These are phyloP conservation scores for Austroboletus rostrupii DNA, from an alignment of 1,284 basidiomycete genomes.

Conservation along the genomic window DNA sequence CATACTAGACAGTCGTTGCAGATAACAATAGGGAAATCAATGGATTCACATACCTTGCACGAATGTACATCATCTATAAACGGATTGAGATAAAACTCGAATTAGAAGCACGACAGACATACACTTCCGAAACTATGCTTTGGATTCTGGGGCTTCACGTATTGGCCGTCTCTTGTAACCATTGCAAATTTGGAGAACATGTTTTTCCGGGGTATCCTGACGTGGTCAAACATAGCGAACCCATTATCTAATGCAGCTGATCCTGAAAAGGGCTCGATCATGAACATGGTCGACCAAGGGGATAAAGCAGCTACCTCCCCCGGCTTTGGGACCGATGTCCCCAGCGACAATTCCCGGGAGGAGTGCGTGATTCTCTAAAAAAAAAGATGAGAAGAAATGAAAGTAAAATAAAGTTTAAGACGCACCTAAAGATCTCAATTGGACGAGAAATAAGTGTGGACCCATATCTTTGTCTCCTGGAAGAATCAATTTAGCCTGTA, in stretches of 20 bases:
- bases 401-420: not conserved
- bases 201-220: slow-evolving; percentile 68
- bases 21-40: not conserved
- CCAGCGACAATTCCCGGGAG: slow-evolving; percentile 69
- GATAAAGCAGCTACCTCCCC: slow-evolving; percentile 36
- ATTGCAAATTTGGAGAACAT: slow-evolving; percentile 77
- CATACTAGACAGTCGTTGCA: slow-evolving; percentile 43
- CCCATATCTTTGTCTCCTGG: slow-evolving; percentile 62
- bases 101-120: slow-evolving; percentile 24
- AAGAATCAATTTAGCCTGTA: slow-evolving; percentile 74
- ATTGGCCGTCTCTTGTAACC: slow-evolving; percentile 65
- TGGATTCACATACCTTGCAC: slow-evolving; percentile 43
- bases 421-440: slow-evolving; percentile 57
- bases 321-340: slow-evolving; percentile 49
- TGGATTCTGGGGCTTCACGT: slow-evolving; percentile 65
- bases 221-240: slow-evolving; percentile 64
- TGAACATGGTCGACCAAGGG: not conserved
- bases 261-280: slow-evolving; percentile 34
- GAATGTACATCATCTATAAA: slow-evolving; percentile 65
- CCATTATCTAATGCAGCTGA: slow-evolving; percentile 65
- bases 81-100: slow-evolving; percentile 1
- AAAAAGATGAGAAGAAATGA: slow-evolving; percentile 4
- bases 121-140: slow-evolving; percentile 79
- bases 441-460: slow-evolving; percentile 76
- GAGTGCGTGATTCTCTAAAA: slow-evolving; percentile 52